Evolutionary conservation across 371 early-diverging fungal species (phyloP), one percentile per base, ranked within the genome.

Genomic region (Zancudomyces culisetae): DNA sequence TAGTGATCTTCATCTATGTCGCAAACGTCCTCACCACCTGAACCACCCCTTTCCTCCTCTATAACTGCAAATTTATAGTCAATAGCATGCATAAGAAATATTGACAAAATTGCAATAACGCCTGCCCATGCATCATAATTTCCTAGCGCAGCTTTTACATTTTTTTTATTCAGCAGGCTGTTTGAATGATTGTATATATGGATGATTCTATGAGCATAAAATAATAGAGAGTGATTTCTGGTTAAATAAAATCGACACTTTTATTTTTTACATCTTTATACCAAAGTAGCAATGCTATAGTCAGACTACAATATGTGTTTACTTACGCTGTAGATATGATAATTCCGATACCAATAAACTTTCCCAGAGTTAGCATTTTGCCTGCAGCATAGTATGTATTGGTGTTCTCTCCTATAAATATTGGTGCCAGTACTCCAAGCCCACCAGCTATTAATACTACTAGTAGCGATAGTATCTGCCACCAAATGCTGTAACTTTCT

Each of bases 271-370:
- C n/a, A n/a, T n/a, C n/a, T n/a, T n/a, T n/a, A n/a, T n/a, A n/a
- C n/a, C n/a, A n/a, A n/a, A n/a, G n/a, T n/a, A n/a, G n/a, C n/a
- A n/a, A n/a, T n/a, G n/a, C n/a, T n/a, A n/a, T n/a, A n/a, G n/a
- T n/a, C n/a, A n/a, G n/a, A n/a, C n/a, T n/a, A n/a, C n/a, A n/a
- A n/a, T n/a, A n/a, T n/a, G n/a, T n/a, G n/a, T n/a, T n/a, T n/a
- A n/a, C n/a, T n/a, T n/a, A 80, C 8, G 80, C 84, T 4, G 83
- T 83, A 1, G 82, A 75, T 49, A 85, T 70, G 48, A 87, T 82
- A 13, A 87, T 77, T 50, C 87, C 87, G 1, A 81, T 80, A 50
- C 85, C 83, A 54, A 85, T 71, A 56, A 71, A 69, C 58, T 78
- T 80, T 51, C 69, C 66, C 28, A 68, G 20, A 2, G 60, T 59